phyloP scores from a whole-genome alignment of 2,329 filamentous ascomycete genomes.

The Trichoderma breve region DNA sequence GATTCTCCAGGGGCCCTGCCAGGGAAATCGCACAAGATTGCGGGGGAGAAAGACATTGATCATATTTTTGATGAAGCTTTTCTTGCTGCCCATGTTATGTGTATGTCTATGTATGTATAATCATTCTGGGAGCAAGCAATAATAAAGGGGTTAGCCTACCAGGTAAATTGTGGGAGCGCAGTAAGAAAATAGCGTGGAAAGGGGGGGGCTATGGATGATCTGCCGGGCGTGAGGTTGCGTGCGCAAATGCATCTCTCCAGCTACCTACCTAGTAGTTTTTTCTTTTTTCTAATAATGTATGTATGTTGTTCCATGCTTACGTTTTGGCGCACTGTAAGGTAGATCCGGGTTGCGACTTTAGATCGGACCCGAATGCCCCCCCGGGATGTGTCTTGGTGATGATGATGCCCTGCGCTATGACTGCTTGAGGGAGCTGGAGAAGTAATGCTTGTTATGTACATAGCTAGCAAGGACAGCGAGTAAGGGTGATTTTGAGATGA shows the following conservation, averaged over 20 bases:
- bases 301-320: not conserved
- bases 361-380: not conserved
- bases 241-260: not conserved
- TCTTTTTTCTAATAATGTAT: not conserved
- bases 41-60: not conserved
- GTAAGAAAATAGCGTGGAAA: constrained; percentile 15
- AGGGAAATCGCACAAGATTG: not conserved
- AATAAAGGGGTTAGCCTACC: constrained; percentile 7
- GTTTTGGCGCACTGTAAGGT: not conserved
- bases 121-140: not conserved
- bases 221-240: not conserved
- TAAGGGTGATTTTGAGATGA: not conserved
- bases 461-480: not conserved
- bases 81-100: not conserved
- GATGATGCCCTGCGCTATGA: not conserved
- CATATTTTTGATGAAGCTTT: not conserved
- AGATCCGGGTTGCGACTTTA: not conserved
- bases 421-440: not conserved
- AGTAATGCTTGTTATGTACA: not conserved
- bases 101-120: not conserved
- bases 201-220: not conserved
- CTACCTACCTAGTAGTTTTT: not conserved
- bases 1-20: not conserved
- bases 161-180: not conserved
- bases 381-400: not conserved